phyloP scores from a whole-genome alignment of 1,284 basidiomycete species.

The Boletellus deceptivus region DNA sequence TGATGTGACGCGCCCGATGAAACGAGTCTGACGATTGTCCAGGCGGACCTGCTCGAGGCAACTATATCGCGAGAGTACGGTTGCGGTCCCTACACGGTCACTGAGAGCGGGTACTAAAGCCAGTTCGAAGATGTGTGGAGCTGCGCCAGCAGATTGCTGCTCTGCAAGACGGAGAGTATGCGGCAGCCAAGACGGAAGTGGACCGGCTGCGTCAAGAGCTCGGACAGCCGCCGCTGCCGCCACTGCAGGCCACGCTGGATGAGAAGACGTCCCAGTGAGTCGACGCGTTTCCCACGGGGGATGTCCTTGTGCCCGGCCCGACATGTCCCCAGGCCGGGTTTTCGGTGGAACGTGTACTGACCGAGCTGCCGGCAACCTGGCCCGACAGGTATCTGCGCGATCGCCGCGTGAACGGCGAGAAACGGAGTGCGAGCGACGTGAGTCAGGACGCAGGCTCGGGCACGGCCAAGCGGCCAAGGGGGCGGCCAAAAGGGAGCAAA shows the following conservation, averaged over 20 bases:
- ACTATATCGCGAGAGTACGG: slow-evolving; percentile 62
- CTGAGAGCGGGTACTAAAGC: slow-evolving; percentile 7
- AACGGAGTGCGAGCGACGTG: slow-evolving; percentile 26
- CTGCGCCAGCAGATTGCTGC: slow-evolving; percentile 61
- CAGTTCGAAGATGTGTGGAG: slow-evolving; percentile 52
- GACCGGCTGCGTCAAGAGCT: slow-evolving; percentile 70
- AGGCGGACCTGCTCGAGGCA: slow-evolving; percentile 55
- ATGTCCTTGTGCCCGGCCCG: no score
- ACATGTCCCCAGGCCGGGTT: no score
- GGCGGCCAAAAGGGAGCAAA: slow-evolving; percentile 45
- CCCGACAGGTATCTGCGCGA: slow-evolving; percentile 33
- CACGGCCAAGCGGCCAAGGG: slow-evolving; percentile 45
- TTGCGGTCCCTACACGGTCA: slow-evolving; percentile 3
- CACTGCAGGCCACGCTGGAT: slow-evolving; percentile 65
- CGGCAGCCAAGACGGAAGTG: slow-evolving; percentile 67
- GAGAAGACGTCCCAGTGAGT: slow-evolving; percentile 72
- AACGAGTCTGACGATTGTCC: slow-evolving; percentile 11
- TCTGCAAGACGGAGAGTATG: slow-evolving; percentile 73
- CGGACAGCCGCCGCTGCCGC: slow-evolving; percentile 68
- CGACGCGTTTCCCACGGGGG: slow-evolving; percentile 10
- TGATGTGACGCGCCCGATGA: slow-evolving; percentile 3
- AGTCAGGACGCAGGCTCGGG: slow-evolving; percentile 22
- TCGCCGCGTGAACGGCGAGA: slow-evolving; percentile 39
- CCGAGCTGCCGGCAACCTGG: slow-evolving; percentile 8
- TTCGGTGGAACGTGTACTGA: slow-evolving; percentile 22